These are phyloP conservation scores for Boletus albobrunnescens DNA, from an alignment of 1,284 basidiomycete genomes.

Conservation along the genomic window DNA sequence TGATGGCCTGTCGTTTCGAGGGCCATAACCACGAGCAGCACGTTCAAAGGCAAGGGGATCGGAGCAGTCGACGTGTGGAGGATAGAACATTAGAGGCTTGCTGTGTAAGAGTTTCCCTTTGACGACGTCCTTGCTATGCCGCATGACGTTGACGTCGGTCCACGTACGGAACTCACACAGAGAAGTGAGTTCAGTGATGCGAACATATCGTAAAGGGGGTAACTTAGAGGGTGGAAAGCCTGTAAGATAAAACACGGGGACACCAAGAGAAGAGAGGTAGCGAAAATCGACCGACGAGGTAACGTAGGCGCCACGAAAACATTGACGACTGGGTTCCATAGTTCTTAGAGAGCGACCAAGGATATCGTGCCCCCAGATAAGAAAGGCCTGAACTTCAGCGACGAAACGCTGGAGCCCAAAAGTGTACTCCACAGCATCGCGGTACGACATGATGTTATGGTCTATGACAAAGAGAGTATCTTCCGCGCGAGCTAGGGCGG, in stretches of 20 bases:
- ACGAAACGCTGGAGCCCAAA: slow-evolving; percentile 1
- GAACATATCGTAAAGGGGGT: background rate
- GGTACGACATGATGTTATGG: slow-evolving; percentile 7
- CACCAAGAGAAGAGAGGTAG: background rate
- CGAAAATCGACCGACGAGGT: background rate
- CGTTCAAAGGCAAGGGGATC: background rate
- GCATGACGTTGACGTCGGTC: background rate
- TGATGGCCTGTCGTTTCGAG: background rate
- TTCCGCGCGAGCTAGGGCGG: background rate
- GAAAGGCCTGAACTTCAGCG: slow-evolving; percentile 3
- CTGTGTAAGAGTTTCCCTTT: background rate
- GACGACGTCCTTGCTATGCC: background rate
- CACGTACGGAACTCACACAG: background rate
- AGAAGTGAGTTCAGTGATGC: background rate
- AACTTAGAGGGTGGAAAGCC: background rate
- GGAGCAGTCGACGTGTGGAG: background rate
- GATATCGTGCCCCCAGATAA: background rate
- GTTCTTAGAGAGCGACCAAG: background rate
- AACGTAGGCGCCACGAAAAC: slow-evolving; percentile 5
- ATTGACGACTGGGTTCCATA: background rate
- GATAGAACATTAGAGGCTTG: slow-evolving; percentile 1
- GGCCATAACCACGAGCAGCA: background rate
- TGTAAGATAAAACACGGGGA: slow-evolving; percentile 5
- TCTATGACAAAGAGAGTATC: background rate
- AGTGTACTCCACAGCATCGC: slow-evolving; percentile 6